Percentiles rank a stretch among this genome's conserved stretches.
Evolutionary conservation across 1,284 basidiomycete species (phyloP).

Genomic region (Cystobasidium slooffiae): DNA sequence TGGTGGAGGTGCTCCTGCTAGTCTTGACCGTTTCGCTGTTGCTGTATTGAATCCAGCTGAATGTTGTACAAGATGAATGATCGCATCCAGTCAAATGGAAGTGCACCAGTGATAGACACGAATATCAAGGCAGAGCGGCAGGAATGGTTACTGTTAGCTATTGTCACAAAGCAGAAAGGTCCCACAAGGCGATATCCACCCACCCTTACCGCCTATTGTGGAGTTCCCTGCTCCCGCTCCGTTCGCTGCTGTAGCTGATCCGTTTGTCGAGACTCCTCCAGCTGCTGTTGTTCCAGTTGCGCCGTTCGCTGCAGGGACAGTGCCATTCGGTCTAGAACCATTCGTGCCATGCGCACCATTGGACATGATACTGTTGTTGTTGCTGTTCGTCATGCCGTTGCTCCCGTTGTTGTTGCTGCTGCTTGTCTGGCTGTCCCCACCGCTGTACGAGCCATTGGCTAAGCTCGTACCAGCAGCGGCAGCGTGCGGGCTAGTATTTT

Average conservation of each 20-base stretch:
- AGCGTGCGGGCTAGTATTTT: slow-evolving; percentile 29
- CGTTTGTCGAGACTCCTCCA: not conserved
- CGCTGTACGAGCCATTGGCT: slow-evolving; percentile 28
- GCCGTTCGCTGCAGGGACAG: slow-evolving; percentile 1
- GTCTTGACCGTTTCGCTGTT: slow-evolving; percentile 21
- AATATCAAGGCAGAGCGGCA: not conserved
- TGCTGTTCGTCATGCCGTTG: slow-evolving; percentile 14
- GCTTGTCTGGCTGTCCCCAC: slow-evolving; percentile 20
- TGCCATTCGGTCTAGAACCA: not conserved
- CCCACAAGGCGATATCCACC: not conserved
- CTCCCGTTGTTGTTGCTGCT: slow-evolving; percentile 32
- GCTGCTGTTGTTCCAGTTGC: not conserved
- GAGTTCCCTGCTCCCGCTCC: slow-evolving; percentile 3
- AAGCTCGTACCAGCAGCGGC: slow-evolving; percentile 2
- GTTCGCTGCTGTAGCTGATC: slow-evolving; percentile 11
- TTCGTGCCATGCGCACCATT: not conserved
- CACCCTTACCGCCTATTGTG: slow-evolving; percentile 26
- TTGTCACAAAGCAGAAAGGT: not conserved
- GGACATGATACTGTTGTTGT: not conserved
- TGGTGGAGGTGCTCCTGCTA: slow-evolving; percentile 32
- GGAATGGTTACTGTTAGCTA: not conserved
- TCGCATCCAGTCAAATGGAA: slow-evolving; percentile 13
- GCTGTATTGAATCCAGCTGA: slow-evolving; percentile 6
- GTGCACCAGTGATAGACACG: not conserved
- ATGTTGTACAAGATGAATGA: not conserved